phyloP scores from a whole-genome alignment of 2,329 filamentous ascomycete species.

The Aspergillus pseudoviridinutans region DNA sequence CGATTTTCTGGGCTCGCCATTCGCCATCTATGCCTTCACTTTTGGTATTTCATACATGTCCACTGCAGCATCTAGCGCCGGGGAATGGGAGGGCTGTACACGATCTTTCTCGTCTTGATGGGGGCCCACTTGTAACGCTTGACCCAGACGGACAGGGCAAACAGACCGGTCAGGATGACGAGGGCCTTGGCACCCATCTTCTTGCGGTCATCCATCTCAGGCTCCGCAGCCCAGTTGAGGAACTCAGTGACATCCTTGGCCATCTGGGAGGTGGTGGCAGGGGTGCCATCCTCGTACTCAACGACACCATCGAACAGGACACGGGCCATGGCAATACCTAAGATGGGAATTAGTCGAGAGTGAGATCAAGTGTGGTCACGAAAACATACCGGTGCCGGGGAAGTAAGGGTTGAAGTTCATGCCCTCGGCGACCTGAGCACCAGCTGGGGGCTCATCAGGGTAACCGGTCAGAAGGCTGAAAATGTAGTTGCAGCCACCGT shows the following conservation, averaged over 20 bases:
- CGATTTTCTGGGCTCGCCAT: slow-evolving; percentile 23
- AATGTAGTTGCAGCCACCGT: slow-evolving; percentile 98
- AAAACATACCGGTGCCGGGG: slow-evolving; percentile 74
- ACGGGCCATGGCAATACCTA: slow-evolving; percentile 91
- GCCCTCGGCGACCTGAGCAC: slow-evolving; percentile 76
- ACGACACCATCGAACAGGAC: slow-evolving; percentile 96
- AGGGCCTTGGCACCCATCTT: slow-evolving; percentile 99
- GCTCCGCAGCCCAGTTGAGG: slow-evolving; percentile 98
- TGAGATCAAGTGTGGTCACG: not conserved
- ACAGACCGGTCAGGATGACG: slow-evolving; percentile 71
- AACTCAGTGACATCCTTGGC: slow-evolving; percentile 99
- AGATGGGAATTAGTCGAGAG: slow-evolving; percentile 10
- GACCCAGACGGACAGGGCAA: slow-evolving; percentile 89
- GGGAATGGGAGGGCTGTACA: slow-evolving; percentile 69
- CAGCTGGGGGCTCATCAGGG: slow-evolving; percentile 90
- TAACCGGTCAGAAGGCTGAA: slow-evolving; percentile 96
- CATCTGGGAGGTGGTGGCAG: slow-evolving; percentile 96
- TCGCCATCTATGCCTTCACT: slow-evolving; percentile 23
- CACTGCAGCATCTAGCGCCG: slow-evolving; percentile 30
- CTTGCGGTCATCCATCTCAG: slow-evolving; percentile 99
- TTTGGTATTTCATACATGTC: slow-evolving; percentile 28
- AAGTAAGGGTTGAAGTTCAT: slow-evolving; percentile 99
- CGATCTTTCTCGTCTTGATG: slow-evolving; percentile 91
- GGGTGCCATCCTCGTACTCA: slow-evolving; percentile 95
- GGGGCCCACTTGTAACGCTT: slow-evolving; percentile 99